phyloP scores from a whole-genome alignment of 306 rosid species.

The Cucumis melo region DNA sequence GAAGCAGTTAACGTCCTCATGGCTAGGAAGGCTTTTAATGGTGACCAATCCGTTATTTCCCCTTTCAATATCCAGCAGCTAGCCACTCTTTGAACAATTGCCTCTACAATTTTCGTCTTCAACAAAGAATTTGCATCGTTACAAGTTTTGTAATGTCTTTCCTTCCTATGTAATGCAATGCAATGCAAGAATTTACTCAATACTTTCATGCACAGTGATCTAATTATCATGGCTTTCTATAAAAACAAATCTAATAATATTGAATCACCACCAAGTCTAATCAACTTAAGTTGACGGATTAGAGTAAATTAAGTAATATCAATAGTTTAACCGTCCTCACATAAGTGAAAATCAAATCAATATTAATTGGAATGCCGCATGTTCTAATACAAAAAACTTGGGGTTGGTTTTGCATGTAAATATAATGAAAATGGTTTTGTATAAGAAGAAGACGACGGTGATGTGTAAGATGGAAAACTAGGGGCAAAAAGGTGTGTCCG shows the following conservation, averaged over 20 bases:
- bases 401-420: neutral
- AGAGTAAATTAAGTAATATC: too few species aligned
- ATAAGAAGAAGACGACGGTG: neutral
- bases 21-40: constrained; percentile 56
- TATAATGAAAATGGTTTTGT: neutral
- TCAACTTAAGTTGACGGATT: too few species aligned
- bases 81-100: constrained; percentile 28
- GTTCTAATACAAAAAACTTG: too few species aligned
- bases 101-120: neutral
- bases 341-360: too few species aligned
- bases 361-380: too few species aligned
- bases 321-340: too few species aligned
- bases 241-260: neutral
- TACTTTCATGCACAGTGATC: neutral
- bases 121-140: neutral
- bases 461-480: neutral
- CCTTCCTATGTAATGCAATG: neutral
- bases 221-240: neutral
- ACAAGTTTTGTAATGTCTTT: neutral
- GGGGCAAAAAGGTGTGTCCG: constrained; percentile 62
- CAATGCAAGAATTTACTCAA: neutral
- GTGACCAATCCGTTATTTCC: constrained; percentile 29
- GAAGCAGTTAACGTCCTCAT: constrained; percentile 59
- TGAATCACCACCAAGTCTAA: too few species aligned
- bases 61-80: constrained; percentile 62